A percentile compares a stretch with the other conserved stretches of the same genome.
These are phyloP conservation scores for Ascochyta clinopodiicola DNA, from an alignment of 2,329 filamentous ascomycete species.

Conservation along the genomic window DNA sequence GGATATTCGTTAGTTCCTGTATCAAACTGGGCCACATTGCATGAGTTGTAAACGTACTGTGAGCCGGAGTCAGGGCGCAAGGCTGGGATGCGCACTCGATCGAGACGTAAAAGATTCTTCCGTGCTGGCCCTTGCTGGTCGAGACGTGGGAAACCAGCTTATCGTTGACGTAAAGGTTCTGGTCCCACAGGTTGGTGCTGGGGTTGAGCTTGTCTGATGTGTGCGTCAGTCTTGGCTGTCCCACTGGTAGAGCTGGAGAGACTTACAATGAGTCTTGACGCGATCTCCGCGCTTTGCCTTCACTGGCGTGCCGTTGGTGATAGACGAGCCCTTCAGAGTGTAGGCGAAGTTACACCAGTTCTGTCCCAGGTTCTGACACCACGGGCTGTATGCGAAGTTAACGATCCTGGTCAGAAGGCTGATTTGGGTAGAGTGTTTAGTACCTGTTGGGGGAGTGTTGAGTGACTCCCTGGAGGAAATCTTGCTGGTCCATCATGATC, in stretches of 20 bases:
- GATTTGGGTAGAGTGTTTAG: not conserved
- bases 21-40: not conserved
- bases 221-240: not conserved
- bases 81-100: slow-evolving; percentile 27
- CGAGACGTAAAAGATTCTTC: slow-evolving; percentile 32
- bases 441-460: slow-evolving; percentile 27
- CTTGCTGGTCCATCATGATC: slow-evolving; percentile 32
- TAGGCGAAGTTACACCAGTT: slow-evolving; percentile 36
- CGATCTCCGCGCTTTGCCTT: slow-evolving; percentile 22
- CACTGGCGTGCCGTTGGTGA: slow-evolving; percentile 22
- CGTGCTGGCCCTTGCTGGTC: slow-evolving; percentile 31
- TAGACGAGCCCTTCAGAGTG: slow-evolving; percentile 15
- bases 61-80: slow-evolving; percentile 26
- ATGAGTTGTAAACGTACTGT: slow-evolving; percentile 23
- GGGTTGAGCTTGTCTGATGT: slow-evolving; percentile 28
- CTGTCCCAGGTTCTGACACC: slow-evolving; percentile 24
- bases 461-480: slow-evolving; percentile 34
- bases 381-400: slow-evolving; percentile 6
- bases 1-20: not conserved
- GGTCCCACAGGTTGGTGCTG: slow-evolving; percentile 29
- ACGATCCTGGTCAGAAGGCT: not conserved
- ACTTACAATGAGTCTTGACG: slow-evolving; percentile 30
- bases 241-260: not conserved
- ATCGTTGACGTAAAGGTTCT: slow-evolving; percentile 32
- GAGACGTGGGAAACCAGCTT: slow-evolving; percentile 29